Evolutionary conservation across 306 rosid genomes (phyloP), one percentile per base, ranked within the genome.

Genomic region (Quercus dentata): DNA sequence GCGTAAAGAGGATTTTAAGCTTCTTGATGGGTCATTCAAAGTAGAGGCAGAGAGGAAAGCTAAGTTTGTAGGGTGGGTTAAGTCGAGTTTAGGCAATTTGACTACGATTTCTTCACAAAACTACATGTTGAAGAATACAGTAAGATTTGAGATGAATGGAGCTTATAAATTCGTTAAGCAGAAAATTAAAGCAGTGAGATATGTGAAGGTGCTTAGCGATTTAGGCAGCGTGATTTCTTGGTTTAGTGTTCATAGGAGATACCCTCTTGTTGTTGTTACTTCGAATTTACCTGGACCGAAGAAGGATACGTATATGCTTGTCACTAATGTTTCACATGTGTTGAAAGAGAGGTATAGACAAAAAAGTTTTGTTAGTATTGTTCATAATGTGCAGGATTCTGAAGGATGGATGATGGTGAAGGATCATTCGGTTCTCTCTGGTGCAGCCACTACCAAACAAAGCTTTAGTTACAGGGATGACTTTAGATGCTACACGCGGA

Each of bases 351-450:
- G 62, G 76, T n/a, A 75, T 72, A 21, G 15, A 0, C 72, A 85
- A 3, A 75, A 75, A 6, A 52, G 76, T 3, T 51, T 56, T 1
- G 5, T 21, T 18, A 89, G 70, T 17, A 61, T 56, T 6, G 33
- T 88, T 30, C 20, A 17, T 62, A 90, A 90, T 71, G 10, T 4
- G 1, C 98, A 93, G 84, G 86, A 83, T 68, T 91, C 90, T 0
- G 72, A 30, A 3, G 98, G 98, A 10, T 93, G 98, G 98, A 91
- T 91, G 87, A 85, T 83, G 81, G 94, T 93, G 14, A 76, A 80
- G 89, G 98, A 80, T 75, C 97, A 93, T 74, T 79, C 87, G 49
- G 97, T 93, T 69, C 74, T 91, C 2, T 76, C 86, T 8, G 98
- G 98, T 41, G 61, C 64, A 6, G 94, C 89, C 4, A 65, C 57